Conservation (phyloP, 768 basidiomycete genomes). For the Amanita fuliginea region DNA sequence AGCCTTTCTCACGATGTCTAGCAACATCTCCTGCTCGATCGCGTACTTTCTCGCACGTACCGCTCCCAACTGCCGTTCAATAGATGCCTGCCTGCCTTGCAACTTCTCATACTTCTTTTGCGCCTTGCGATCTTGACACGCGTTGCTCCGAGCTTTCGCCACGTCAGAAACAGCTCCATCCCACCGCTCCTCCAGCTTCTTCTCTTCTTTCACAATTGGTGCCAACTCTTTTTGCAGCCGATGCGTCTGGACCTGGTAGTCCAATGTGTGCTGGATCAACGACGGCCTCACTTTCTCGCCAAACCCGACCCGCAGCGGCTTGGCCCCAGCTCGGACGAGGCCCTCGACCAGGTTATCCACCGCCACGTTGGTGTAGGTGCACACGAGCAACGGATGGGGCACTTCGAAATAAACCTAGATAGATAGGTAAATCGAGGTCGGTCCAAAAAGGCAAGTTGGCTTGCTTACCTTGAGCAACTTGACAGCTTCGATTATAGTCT, state of each 20-base stretch:
- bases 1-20: slow-evolving; percentile 47
- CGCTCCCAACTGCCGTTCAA: slow-evolving; percentile 16
- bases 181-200: slow-evolving; percentile 13
- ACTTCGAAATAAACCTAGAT: slow-evolving; percentile 66
- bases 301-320: slow-evolving; percentile 69
- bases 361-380: slow-evolving; percentile 89
- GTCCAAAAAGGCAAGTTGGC: not conserved
- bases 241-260: slow-evolving; percentile 53
- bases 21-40: slow-evolving; percentile 50
- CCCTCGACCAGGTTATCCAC: slow-evolving; percentile 87
- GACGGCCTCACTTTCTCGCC: slow-evolving; percentile 47
- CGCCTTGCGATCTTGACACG: slow-evolving; percentile 4
- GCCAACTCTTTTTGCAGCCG: slow-evolving; percentile 36
- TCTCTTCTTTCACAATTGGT: slow-evolving; percentile 27
- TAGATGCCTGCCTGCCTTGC: slow-evolving; percentile 17
- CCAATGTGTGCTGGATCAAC: slow-evolving; percentile 48
- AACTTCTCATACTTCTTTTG: slow-evolving; percentile 20
- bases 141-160: slow-evolving; percentile 9
- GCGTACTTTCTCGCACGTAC: slow-evolving; percentile 37
- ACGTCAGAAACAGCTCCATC: slow-evolving; percentile 10
- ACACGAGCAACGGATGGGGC: slow-evolving; percentile 77
- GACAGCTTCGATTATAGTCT: slow-evolving; percentile 80
- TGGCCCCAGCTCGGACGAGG: slow-evolving; percentile 45
- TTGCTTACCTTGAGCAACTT: slow-evolving; percentile 59
- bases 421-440: too few relatives aligned